These are phyloP conservation scores for Bassia scoparia DNA, from an alignment of 148 eudicot species.

Conservation along the genomic window DNA sequence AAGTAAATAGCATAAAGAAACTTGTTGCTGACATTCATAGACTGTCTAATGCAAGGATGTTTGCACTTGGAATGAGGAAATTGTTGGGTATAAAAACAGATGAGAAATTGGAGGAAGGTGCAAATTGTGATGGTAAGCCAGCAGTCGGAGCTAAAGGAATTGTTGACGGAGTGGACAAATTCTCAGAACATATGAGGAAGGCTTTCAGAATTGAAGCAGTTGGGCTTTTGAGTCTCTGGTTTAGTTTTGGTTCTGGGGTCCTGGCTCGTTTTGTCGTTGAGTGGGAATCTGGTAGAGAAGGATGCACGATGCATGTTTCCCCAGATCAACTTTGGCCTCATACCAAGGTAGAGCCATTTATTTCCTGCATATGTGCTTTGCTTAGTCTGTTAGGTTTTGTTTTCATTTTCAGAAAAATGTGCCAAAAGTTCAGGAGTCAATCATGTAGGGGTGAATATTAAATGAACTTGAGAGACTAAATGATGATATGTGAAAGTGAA, in stretches of 20 bases:
- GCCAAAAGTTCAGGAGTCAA: too few species aligned
- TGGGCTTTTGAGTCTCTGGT: constrained; percentile 94
- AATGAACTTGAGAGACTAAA: too few species aligned
- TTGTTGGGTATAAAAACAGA: constrained; percentile 69
- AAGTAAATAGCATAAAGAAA: constrained; percentile 82
- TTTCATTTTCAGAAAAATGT: background rate
- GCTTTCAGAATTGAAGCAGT: constrained; percentile 92
- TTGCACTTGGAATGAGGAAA: constrained; percentile 91
- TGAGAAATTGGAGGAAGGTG: constrained; percentile 60
- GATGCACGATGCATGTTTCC: constrained; percentile 98
- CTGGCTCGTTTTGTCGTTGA: constrained; percentile 95
- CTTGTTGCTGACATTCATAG: constrained; percentile 89
- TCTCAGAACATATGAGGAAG: constrained; percentile 83
- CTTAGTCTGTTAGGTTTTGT: background rate
- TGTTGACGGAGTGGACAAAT: constrained; percentile 54
- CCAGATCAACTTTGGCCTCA: constrained; percentile 99
- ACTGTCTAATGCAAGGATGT: constrained; percentile 84
- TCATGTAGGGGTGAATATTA: too few species aligned
- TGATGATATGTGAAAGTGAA: too few species aligned
- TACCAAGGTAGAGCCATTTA: constrained; percentile 81
- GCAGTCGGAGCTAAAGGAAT: constrained; percentile 40
- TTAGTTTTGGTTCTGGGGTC: constrained; percentile 86
- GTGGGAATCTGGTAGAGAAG: constrained; percentile 95
- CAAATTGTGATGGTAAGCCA: constrained; percentile 46
- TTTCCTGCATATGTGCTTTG: constrained; percentile 4